phyloP scores from a whole-genome alignment of 2,329 filamentous ascomycete species.

The Dactylella cylindrospora region DNA sequence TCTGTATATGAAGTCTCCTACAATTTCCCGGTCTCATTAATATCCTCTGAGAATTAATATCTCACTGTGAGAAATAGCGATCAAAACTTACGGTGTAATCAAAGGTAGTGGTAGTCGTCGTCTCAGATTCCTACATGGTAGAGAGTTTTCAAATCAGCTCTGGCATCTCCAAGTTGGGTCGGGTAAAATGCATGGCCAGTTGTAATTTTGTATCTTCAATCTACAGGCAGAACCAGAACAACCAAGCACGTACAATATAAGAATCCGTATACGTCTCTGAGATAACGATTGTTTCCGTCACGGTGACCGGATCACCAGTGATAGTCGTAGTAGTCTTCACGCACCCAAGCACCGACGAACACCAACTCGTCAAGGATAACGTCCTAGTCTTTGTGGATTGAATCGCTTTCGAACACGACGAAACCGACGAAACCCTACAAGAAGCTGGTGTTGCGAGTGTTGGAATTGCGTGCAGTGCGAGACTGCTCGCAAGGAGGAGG shows the following conservation, averaged over 20 bases:
- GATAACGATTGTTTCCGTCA: slow-evolving; percentile 4
- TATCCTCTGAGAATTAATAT: background rate
- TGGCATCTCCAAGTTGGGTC: too few relatives aligned
- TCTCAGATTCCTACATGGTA: slow-evolving; percentile 13
- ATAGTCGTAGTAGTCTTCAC: slow-evolving; percentile 22
- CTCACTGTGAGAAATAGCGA: background rate
- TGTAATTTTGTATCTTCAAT: too few relatives aligned
- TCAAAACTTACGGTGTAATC: background rate
- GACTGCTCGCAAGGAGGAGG: background rate
- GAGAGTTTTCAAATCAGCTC: too few relatives aligned
- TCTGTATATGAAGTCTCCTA: slow-evolving; percentile 16
- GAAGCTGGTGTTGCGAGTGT: slow-evolving; percentile 8
- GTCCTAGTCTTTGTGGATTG: slow-evolving; percentile 19
- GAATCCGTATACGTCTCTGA: slow-evolving; percentile 5
- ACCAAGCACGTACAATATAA: slow-evolving; percentile 2
- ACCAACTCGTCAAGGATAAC: slow-evolving; percentile 20
- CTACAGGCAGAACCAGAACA: too few relatives aligned
- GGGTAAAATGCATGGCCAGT: too few relatives aligned
- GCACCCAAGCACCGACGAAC: slow-evolving; percentile 31
- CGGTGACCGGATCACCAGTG: slow-evolving; percentile 18
- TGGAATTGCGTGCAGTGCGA: slow-evolving; percentile 1
- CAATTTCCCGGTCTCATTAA: background rate
- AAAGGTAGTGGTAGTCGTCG: background rate
- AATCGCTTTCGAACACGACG: slow-evolving; percentile 19
- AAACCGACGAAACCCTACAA: slow-evolving; percentile 9